These are phyloP conservation scores for Amylostereum chailletii DNA, from an alignment of 1,284 basidiomycete species.

Conservation along the genomic window DNA sequence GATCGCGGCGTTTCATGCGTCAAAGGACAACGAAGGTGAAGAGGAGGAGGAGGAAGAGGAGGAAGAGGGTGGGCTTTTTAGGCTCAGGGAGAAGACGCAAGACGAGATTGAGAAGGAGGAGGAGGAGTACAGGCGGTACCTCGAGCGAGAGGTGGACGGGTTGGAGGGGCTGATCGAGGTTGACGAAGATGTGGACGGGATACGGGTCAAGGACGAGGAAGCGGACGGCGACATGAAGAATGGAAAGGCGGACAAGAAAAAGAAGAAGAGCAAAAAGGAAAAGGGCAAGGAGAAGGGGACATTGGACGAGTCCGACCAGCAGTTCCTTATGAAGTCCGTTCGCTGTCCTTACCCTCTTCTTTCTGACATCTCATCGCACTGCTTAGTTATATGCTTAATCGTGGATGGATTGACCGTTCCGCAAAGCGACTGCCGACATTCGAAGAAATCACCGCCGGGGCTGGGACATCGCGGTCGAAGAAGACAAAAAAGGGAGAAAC, in stretches of 20 bases:
- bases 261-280: constrained; percentile 23
- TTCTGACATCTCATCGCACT: not conserved
- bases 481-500: constrained; percentile 25
- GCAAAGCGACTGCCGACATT: constrained; percentile 74
- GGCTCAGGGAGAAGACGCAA: constrained; percentile 68
- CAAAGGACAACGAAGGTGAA: constrained; percentile 24
- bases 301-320: constrained; percentile 63
- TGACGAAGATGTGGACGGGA: constrained; percentile 19
- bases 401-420: constrained; percentile 87
- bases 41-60: constrained; percentile 47
- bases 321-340: constrained; percentile 86
- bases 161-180: constrained; percentile 50
- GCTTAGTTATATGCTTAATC: constrained; percentile 84
- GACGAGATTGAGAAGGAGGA: constrained; percentile 71
- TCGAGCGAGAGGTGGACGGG: constrained; percentile 79
- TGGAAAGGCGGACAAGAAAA: constrained; percentile 21
- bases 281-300: constrained; percentile 26
- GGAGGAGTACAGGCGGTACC: constrained; percentile 73
- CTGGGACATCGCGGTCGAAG: constrained; percentile 16
- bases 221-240: constrained; percentile 22
- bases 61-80: constrained; percentile 42
- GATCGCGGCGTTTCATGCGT: constrained; percentile 67
- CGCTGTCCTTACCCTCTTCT: constrained; percentile 3
- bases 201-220: constrained; percentile 12
- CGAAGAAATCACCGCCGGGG: constrained; percentile 55